Conservation (phyloP, 805 yeast species). For the Candida orba region DNA sequence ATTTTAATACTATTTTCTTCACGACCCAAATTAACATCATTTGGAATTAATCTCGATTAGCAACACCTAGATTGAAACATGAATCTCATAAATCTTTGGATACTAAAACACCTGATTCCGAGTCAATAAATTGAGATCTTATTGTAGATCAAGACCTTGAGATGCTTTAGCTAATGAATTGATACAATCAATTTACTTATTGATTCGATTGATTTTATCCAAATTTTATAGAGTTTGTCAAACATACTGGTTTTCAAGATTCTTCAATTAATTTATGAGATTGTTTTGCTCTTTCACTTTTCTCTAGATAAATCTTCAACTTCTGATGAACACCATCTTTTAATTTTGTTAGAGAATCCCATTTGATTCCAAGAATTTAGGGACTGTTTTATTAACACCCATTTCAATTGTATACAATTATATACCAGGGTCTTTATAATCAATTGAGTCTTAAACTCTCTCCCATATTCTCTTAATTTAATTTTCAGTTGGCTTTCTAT, state of each 20-base stretch:
- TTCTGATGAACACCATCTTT: constrained; percentile 93
- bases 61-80: constrained; percentile 56
- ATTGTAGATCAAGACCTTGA: constrained; percentile 74
- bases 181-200: constrained; percentile 77
- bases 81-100: constrained; percentile 89
- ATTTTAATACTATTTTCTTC: too few relatives aligned
- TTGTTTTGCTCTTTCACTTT: constrained; percentile 82
- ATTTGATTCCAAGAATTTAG: constrained; percentile 89
- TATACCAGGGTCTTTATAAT: constrained; percentile 86
- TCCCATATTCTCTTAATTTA: constrained; percentile 54
- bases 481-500: constrained; percentile 54
- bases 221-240: constrained; percentile 55
- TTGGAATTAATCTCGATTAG: constrained; percentile 74
- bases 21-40: constrained; percentile 73
- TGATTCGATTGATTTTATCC: constrained; percentile 57
- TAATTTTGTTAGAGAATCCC: constrained; percentile 87
- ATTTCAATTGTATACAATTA: constrained; percentile 87
- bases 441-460: constrained; percentile 62
- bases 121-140: constrained; percentile 68
- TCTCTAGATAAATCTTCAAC: constrained; percentile 65
- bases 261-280: constrained; percentile 72
- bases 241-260: constrained; percentile 61
- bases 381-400: constrained; percentile 64
- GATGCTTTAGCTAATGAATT: constrained; percentile 76
- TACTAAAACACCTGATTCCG: constrained; percentile 45